phyloP scores from a whole-genome alignment of 768 basidiomycete genomes.

The Phlegmacium glaucopus region DNA sequence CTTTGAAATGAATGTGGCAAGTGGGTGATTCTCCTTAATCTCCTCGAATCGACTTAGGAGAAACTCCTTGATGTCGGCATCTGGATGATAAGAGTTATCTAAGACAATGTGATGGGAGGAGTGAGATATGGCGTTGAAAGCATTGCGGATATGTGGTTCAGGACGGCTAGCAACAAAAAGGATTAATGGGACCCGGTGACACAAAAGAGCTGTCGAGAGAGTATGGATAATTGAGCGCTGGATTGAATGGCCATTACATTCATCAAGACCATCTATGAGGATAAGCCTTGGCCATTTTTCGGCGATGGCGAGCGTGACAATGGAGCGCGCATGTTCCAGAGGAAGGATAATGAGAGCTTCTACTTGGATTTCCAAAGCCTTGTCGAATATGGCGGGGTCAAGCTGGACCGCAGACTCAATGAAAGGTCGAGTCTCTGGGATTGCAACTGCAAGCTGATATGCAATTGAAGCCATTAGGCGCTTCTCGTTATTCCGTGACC shows the following conservation, averaged over 20 bases:
- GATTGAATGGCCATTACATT: slow-evolving; percentile 14
- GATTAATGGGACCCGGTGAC: slow-evolving; percentile 13
- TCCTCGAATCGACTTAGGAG: slow-evolving; percentile 10
- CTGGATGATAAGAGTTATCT: slow-evolving; percentile 6
- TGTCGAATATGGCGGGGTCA: slow-evolving; percentile 14
- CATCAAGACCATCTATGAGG: slow-evolving; percentile 27
- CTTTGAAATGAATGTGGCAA: not conserved
- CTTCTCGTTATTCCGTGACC: slow-evolving; percentile 17
- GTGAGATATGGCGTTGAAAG: not conserved
- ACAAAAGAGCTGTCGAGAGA: slow-evolving; percentile 1
- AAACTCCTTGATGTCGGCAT: slow-evolving; percentile 17
- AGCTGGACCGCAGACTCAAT: slow-evolving; percentile 8
- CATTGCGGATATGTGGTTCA: slow-evolving; percentile 18
- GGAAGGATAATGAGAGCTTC: slow-evolving; percentile 13
- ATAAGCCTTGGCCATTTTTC: slow-evolving; percentile 3
- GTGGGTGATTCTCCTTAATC: slow-evolving; percentile 8
- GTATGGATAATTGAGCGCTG: slow-evolving; percentile 12
- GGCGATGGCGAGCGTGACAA: not conserved
- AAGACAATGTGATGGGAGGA: slow-evolving; percentile 1
- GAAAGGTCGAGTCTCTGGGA: slow-evolving; percentile 1
- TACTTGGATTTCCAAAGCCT: slow-evolving; percentile 13
- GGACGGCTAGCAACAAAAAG: slow-evolving; percentile 24
- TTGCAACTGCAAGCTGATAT: slow-evolving; percentile 20
- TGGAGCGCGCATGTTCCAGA: not conserved
- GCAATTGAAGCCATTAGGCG: slow-evolving; percentile 28